Conservation (phyloP, 495 filamentous ascomycete species). For the Podospora bellae-mahoneyi region DNA sequence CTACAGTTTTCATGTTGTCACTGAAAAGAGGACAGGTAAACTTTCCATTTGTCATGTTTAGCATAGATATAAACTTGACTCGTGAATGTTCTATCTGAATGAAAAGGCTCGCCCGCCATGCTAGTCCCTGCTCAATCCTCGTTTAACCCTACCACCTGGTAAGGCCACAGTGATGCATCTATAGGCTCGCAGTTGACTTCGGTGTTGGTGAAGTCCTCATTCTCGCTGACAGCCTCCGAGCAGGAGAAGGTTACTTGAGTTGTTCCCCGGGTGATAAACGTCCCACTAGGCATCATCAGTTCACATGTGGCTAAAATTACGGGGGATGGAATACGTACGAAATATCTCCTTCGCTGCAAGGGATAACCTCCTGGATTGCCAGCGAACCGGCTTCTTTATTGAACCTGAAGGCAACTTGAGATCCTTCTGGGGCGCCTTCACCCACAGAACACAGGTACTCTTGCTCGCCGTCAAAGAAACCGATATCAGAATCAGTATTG, state of each 20-base stretch:
- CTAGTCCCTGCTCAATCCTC: not conserved
- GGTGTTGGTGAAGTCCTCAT: slow-evolving; percentile 39
- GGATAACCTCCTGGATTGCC: slow-evolving; percentile 37
- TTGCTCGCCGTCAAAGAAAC: slow-evolving; percentile 43
- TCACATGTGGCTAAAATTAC: not conserved
- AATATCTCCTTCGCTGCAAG: slow-evolving; percentile 27
- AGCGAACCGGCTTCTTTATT: slow-evolving; percentile 32
- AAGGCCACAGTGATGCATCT: slow-evolving; percentile 11
- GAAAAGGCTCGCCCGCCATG: too few species aligned
- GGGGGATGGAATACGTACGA: slow-evolving; percentile 21
- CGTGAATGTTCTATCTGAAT: too few species aligned
- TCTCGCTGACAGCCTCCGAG: slow-evolving; percentile 34
- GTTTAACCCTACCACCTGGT: not conserved
- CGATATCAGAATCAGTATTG: slow-evolving; percentile 31
- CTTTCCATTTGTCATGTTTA: too few species aligned
- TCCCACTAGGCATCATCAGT: slow-evolving; percentile 21
- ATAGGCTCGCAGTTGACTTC: slow-evolving; percentile 35
- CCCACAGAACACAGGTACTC: slow-evolving; percentile 33
- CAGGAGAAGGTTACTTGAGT: slow-evolving; percentile 37
- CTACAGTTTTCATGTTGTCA: too few species aligned
- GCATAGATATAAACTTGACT: too few species aligned
- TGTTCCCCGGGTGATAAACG: slow-evolving; percentile 35
- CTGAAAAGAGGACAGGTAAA: too few species aligned
- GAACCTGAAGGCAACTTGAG: slow-evolving; percentile 34
- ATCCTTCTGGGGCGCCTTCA: slow-evolving; percentile 11